A percentile compares a stretch with the other conserved stretches of the same genome.
These are phyloP conservation scores for Penicillium mononematosum DNA, from an alignment of 495 filamentous ascomycete species.

Conservation along the genomic window DNA sequence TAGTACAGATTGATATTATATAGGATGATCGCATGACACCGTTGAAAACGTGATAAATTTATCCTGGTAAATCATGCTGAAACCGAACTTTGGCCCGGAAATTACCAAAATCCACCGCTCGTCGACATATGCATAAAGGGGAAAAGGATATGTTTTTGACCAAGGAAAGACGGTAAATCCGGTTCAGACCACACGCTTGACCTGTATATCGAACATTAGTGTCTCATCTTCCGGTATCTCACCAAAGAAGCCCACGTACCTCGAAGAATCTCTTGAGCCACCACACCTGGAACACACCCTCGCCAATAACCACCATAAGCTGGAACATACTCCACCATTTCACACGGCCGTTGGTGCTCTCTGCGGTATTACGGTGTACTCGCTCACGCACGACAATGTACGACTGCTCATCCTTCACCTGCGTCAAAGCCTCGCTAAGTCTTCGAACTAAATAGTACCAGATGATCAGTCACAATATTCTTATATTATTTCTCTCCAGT, in stretches of 20 bases:
- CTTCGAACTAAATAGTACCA: conserved; percentile 61
- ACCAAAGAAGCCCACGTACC: conserved; percentile 47
- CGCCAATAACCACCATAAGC: conserved; percentile 80
- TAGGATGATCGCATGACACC: conserved; percentile 29
- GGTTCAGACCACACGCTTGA: conserved; percentile 47
- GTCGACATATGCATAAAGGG: conserved; percentile 10
- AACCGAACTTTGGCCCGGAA: conserved; percentile 4
- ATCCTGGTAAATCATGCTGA: conserved; percentile 14
- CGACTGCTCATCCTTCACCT: conserved; percentile 95
- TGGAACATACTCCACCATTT: conserved; percentile 99
- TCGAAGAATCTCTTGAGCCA: conserved; percentile 99
- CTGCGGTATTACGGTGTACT: conserved; percentile 95
- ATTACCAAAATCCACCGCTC: conserved; percentile 7
- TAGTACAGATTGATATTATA: conserved; percentile 30
- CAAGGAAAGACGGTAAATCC: conserved; percentile 8
- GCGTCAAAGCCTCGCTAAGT: conserved; percentile 79
- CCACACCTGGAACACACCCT: conserved; percentile 98
- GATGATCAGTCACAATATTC: conserved; percentile 13
- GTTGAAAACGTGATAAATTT: conserved; percentile 19
- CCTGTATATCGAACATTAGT: conserved; percentile 22
- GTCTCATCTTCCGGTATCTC: not conserved
- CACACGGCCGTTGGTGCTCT: conserved; percentile 94
- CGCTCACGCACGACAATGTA: conserved; percentile 96
- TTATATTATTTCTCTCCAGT: too few species aligned
- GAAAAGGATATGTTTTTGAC: conserved; percentile 13